These are phyloP conservation scores for Daldinia childiae DNA, from an alignment of 495 filamentous ascomycete species.

Conservation along the genomic window DNA sequence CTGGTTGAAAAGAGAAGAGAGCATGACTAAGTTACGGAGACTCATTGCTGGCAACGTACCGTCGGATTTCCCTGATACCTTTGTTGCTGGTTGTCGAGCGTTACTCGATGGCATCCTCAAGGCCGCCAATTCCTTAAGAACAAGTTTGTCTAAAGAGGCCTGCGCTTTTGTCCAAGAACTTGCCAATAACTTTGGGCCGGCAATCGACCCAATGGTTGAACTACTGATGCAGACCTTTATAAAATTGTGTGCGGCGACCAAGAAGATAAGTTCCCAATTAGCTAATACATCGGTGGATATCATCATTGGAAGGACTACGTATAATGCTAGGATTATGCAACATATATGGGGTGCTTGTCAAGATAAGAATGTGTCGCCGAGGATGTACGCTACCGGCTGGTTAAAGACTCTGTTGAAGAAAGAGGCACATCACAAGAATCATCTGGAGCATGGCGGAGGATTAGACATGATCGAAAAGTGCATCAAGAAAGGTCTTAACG, in stretches of 20 bases:
- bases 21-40: slow-evolving; percentile 74
- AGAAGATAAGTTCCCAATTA: slow-evolving; percentile 86
- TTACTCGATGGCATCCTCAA: slow-evolving; percentile 92
- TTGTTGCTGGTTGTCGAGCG: slow-evolving; percentile 72
- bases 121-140: slow-evolving; percentile 83
- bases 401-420: slow-evolving; percentile 80
- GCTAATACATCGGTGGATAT: slow-evolving; percentile 79
- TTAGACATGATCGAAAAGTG: slow-evolving; percentile 85
- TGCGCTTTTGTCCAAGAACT: slow-evolving; percentile 88
- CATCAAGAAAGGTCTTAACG: slow-evolving; percentile 83
- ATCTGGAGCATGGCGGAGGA: slow-evolving; percentile 84
- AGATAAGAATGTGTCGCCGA: slow-evolving; percentile 90
- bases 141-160: slow-evolving; percentile 85
- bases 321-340: slow-evolving; percentile 79
- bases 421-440: slow-evolving; percentile 78
- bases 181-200: slow-evolving; percentile 76
- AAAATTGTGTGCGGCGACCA: slow-evolving; percentile 85
- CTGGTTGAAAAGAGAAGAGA: slow-evolving; percentile 86
- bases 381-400: slow-evolving; percentile 83
- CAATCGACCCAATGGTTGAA: slow-evolving; percentile 88
- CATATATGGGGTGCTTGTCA: slow-evolving; percentile 81
- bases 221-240: slow-evolving; percentile 87
- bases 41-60: slow-evolving; percentile 86
- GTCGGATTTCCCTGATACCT: slow-evolving; percentile 74
- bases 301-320: slow-evolving; percentile 80